phyloP scores from a whole-genome alignment of 805 yeast genomes.

The Metschnikowia orientalis region DNA sequence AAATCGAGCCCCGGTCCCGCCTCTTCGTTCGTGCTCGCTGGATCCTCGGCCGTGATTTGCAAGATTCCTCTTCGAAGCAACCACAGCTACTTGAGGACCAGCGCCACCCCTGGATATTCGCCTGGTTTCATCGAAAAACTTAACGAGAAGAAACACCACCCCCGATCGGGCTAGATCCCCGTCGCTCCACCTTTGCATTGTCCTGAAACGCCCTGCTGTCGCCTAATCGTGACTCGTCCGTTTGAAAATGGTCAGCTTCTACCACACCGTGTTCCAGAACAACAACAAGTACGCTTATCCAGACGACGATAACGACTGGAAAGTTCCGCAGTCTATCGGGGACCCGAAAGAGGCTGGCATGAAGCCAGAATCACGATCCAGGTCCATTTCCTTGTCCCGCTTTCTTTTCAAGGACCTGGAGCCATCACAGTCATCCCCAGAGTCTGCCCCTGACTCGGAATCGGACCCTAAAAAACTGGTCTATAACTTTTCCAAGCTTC shows the following conservation, averaged over 20 bases:
- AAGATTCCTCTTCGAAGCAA: too few species aligned
- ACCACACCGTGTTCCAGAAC: slow-evolving; percentile 16
- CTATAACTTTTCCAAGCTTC: slow-evolving; percentile 7
- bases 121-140: too few species aligned
- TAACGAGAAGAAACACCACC: too few species aligned
- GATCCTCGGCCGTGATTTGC: too few species aligned
- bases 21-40: too few species aligned
- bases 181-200: too few species aligned
- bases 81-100: too few species aligned
- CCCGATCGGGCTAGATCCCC: too few species aligned
- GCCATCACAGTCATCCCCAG: slow-evolving; percentile 5
- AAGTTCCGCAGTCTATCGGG: slow-evolving; percentile 13
- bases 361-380: slow-evolving; percentile 13
- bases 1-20: too few species aligned
- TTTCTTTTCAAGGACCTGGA: slow-evolving; percentile 25
- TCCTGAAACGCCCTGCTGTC: too few species aligned
- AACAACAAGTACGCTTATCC: slow-evolving; percentile 9
- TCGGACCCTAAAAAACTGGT: slow-evolving; percentile 5
- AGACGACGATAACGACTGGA: slow-evolving; percentile 18
- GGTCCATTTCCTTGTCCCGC: slow-evolving; percentile 27
- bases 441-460: slow-evolving; percentile 2
- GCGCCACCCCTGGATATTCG: too few species aligned
- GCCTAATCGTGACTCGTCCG: too few species aligned
- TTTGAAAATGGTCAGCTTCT: slow-evolving; percentile 18
- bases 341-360: slow-evolving; percentile 3